phyloP scores from a whole-genome alignment of 345 rosid species.

The Noccaea bulbosa region DNA sequence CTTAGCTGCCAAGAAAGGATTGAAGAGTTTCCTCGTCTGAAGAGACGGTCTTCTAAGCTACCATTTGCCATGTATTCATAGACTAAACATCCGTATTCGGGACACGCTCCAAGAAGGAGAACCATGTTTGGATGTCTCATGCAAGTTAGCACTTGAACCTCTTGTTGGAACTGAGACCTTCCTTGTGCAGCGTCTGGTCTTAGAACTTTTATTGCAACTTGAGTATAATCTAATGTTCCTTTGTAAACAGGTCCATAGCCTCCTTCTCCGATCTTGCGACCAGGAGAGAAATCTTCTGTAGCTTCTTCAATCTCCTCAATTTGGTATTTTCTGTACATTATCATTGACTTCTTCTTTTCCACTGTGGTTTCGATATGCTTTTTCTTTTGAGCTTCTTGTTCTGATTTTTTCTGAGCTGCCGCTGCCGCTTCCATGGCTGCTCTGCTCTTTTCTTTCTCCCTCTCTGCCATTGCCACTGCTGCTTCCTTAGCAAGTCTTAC shows the following conservation, averaged over 20 bases:
- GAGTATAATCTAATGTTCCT: conserved; percentile 66
- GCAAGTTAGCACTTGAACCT: conserved; percentile 78
- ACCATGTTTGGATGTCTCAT: conserved; percentile 98
- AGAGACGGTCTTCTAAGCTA: conserved; percentile 82
- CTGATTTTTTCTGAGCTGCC: conserved; percentile 58
- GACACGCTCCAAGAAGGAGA: conserved; percentile 90
- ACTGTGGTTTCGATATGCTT: conserved; percentile 52
- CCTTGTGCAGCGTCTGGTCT: conserved; percentile 92
- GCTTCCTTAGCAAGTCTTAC: conserved; percentile 61
- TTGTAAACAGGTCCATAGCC: conserved; percentile 92
- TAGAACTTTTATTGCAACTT: conserved; percentile 82
- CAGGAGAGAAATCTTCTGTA: conserved; percentile 54
- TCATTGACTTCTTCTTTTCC: conserved; percentile 41
- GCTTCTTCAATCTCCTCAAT: conserved; percentile 85
- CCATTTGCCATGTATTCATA: conserved; percentile 93
- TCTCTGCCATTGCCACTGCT: conserved; percentile 60
- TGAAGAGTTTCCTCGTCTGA: conserved; percentile 55
- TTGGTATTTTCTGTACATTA: conserved; percentile 58
- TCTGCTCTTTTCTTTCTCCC: conserved; percentile 62
- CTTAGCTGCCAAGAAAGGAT: conserved; percentile 76
- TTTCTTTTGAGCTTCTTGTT: conserved; percentile 65
- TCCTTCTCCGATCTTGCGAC: conserved; percentile 88
- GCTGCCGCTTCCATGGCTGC: conserved; percentile 68
- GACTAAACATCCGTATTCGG: conserved; percentile 84
- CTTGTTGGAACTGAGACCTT: conserved; percentile 79